Evolutionary conservation across 352 stramenopile genomes (phyloP).

Genomic region (Globisporangium solare): DNA sequence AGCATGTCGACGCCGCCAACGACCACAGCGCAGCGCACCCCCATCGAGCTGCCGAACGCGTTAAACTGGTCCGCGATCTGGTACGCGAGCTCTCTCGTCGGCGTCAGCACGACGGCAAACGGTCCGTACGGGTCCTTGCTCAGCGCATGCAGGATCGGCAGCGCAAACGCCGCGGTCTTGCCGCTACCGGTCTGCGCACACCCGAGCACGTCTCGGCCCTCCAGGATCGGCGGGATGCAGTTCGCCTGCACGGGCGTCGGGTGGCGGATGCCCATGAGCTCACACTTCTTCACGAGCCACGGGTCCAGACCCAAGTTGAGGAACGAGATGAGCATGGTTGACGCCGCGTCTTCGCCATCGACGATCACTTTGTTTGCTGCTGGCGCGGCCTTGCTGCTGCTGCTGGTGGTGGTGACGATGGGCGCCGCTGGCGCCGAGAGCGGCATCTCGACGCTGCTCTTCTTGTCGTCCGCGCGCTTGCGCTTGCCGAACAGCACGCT

Average conservation of each 20-base stretch:
- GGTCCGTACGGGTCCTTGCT: conserved; percentile 93
- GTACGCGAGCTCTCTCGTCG: conserved; percentile 96
- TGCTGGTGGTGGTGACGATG: background rate
- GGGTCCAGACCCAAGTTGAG: conserved; percentile 78
- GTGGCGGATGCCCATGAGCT: conserved; percentile 78
- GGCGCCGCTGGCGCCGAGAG: background rate
- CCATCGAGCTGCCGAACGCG: conserved; percentile 90
- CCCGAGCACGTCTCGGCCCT: conserved; percentile 89
- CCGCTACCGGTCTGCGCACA: conserved; percentile 94
- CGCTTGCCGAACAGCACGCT: conserved; percentile 80
- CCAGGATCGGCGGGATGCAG: conserved; percentile 89
- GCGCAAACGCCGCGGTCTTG: conserved; percentile 98
- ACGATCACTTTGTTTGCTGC: conserved; percentile 38
- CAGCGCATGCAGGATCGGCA: conserved; percentile 97
- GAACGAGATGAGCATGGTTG: conserved; percentile 71
- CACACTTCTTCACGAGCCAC: conserved; percentile 85
- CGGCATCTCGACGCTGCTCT: background rate
- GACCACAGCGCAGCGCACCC: conserved; percentile 89
- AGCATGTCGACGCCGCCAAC: conserved; percentile 95
- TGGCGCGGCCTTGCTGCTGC: background rate
- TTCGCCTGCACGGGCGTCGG: conserved; percentile 89
- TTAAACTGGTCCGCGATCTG: conserved; percentile 98
- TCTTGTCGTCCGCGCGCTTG: conserved; percentile 29
- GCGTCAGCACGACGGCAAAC: conserved; percentile 95
- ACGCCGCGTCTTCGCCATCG: conserved; percentile 26